Percentiles rank a stretch among this genome's conserved stretches.
phyloP scores from a whole-genome alignment of 108 stramenopile species.

The Pseudonitzschia multiseries region DNA sequence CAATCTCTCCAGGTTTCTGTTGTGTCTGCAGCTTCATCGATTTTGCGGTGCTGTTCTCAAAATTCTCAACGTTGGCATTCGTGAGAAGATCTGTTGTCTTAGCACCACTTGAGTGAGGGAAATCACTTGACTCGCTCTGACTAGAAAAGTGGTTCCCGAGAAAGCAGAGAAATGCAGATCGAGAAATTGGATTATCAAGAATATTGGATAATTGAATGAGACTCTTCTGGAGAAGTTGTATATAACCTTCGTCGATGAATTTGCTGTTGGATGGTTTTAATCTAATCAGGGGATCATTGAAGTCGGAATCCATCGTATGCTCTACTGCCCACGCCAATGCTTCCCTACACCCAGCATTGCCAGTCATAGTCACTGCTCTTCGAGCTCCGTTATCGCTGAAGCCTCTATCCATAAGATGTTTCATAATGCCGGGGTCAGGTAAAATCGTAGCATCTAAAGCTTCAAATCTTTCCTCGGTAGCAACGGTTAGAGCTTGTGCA shows the following conservation, averaged over 20 bases:
- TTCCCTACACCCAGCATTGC: slow-evolving; percentile 54
- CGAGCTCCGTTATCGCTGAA: slow-evolving; percentile 67
- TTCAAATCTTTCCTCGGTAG: slow-evolving; percentile 25
- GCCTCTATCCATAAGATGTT: slow-evolving; percentile 40
- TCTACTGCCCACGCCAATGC: slow-evolving; percentile 78
- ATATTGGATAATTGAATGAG: slow-evolving; percentile 1
- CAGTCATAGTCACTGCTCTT: slow-evolving; percentile 61
- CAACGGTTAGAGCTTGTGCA: slow-evolving; percentile 22
- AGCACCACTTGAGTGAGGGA: neutral
- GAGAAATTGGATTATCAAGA: slow-evolving; percentile 3
- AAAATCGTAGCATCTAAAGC: neutral
- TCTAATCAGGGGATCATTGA: slow-evolving; percentile 61
- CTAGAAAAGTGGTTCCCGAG: neutral
- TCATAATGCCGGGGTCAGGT: slow-evolving; percentile 27
- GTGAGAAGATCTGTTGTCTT: neutral
- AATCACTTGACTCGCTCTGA: neutral
- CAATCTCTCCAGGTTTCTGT: neutral
- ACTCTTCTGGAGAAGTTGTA: slow-evolving; percentile 24
- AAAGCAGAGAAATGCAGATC: neutral
- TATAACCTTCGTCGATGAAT: slow-evolving; percentile 28
- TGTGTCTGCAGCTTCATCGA: neutral
- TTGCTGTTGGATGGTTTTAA: slow-evolving; percentile 19
- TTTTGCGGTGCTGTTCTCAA: too few relatives aligned
- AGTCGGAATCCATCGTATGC: slow-evolving; percentile 67
- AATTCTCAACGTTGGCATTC: neutral